These are phyloP conservation scores for Podila verticillata DNA, from an alignment of 192 early-diverging fungal genomes.

Conservation along the genomic window DNA sequence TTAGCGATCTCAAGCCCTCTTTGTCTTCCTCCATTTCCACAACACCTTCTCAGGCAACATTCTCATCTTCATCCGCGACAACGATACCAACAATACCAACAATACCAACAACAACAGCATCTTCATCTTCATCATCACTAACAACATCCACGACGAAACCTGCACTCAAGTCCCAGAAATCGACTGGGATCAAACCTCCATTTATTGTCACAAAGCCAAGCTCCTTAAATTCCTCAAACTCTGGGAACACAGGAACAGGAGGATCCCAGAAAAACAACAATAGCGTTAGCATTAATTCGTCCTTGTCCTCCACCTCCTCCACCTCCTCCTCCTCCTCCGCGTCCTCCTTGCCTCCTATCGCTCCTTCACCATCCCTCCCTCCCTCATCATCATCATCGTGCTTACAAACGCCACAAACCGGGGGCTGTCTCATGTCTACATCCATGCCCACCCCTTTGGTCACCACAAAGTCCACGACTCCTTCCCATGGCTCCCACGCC, in stretches of 20 bases:
- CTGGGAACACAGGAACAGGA: neutral
- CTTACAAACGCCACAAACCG: slow-evolving; percentile 2
- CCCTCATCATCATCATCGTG: neutral
- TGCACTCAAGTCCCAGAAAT: slow-evolving; percentile 10
- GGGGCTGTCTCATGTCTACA: neutral
- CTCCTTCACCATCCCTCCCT: slow-evolving; percentile 8
- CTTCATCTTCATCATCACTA: neutral
- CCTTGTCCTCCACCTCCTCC: neutral
- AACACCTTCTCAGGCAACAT: neutral
- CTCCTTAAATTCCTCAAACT: neutral
- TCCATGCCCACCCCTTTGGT: neutral
- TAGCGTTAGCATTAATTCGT: neutral
- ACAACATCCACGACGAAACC: slow-evolving; percentile 19
- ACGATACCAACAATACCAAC: neutral
- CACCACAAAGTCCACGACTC: neutral
- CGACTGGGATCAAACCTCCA: slow-evolving; percentile 32
- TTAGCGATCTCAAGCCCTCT: slow-evolving; percentile 10
- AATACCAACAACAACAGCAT: neutral
- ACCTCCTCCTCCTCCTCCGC: neutral
- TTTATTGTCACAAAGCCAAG: slow-evolving; percentile 38
- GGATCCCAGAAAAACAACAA: neutral
- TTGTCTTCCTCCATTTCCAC: neutral
- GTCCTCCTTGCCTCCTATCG: slow-evolving; percentile 21
- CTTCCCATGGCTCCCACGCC: neutral
- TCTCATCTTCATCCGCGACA: neutral